Conservation (phyloP, 2,329 filamentous ascomycete genomes). For the Botrytis paeoniae region DNA sequence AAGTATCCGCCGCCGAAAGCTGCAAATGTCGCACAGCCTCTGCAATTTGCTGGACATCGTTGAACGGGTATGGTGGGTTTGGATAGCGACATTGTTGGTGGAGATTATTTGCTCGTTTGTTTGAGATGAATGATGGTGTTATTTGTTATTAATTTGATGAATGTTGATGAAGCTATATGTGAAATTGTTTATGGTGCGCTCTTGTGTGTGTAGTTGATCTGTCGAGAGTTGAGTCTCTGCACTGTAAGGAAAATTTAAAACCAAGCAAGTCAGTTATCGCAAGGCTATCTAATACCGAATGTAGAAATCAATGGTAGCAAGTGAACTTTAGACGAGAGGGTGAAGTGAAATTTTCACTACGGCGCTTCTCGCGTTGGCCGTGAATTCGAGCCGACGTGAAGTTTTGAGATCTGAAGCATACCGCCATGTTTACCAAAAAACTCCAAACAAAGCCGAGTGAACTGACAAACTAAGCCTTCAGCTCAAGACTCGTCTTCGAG, state of each 20-base stretch:
- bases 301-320: background rate
- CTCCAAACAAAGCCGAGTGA: background rate
- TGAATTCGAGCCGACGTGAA: background rate
- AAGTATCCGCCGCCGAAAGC: conserved; percentile 3
- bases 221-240: no score
- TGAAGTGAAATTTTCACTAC: background rate
- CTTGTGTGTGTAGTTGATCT: background rate
- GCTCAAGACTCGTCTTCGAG: background rate
- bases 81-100: conserved; percentile 3
- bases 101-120: background rate
- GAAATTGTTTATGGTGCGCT: background rate
- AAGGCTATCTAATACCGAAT: background rate
- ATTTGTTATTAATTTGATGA: background rate
- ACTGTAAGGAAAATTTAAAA: no score
- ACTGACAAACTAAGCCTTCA: background rate
- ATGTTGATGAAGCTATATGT: background rate
- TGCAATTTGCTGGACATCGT: conserved; percentile 3
- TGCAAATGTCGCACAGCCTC: conserved; percentile 4
- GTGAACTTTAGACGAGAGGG: background rate
- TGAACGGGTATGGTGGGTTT: conserved; percentile 6
- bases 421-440: background rate
- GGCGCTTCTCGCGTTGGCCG: background rate
- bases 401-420: background rate
- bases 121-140: background rate
- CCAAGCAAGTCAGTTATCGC: background rate